These are phyloP conservation scores for Dioscorea dumetorum DNA, from an alignment of 106 monocot genomes.

Conservation along the genomic window DNA sequence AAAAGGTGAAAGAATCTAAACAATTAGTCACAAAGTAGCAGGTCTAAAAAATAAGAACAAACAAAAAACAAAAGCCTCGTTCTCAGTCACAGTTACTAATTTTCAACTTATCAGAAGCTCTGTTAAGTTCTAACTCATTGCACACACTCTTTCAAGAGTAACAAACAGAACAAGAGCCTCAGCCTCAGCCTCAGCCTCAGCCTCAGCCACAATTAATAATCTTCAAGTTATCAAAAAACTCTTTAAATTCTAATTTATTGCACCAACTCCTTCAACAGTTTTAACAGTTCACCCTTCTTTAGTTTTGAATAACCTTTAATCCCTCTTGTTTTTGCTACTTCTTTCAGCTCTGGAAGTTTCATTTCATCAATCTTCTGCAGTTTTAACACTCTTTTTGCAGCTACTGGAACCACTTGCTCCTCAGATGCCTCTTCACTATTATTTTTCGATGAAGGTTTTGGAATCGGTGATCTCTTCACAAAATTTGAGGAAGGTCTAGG, in stretches of 20 bases:
- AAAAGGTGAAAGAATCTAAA: no score
- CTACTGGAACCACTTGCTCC: neutral
- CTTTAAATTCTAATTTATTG: neutral
- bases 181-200: no score
- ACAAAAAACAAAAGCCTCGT: no score
- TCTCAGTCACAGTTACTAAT: no score
- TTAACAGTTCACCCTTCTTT: conserved; percentile 56
- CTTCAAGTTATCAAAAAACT: neutral
- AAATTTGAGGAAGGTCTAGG: conserved; percentile 51
- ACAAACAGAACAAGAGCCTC: no score
- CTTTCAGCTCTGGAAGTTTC: conserved; percentile 61
- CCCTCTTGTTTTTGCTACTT: conserved; percentile 45
- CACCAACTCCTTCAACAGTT: conserved; percentile 34
- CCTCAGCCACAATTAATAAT: no score
- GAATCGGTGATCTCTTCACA: conserved; percentile 55
- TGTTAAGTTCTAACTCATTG: no score
- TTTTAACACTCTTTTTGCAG: conserved; percentile 1
- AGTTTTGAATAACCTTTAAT: conserved; percentile 56
- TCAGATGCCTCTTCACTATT: neutral
- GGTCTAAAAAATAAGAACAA: no score
- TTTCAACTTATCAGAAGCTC: no score
- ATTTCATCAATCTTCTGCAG: conserved; percentile 31
- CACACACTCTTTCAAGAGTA: no score
- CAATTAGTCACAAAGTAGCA: no score
- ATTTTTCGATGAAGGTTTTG: conserved; percentile 1